These are phyloP conservation scores for Paraglomus occultum DNA, from an alignment of 192 early-diverging fungal genomes.

Conservation along the genomic window DNA sequence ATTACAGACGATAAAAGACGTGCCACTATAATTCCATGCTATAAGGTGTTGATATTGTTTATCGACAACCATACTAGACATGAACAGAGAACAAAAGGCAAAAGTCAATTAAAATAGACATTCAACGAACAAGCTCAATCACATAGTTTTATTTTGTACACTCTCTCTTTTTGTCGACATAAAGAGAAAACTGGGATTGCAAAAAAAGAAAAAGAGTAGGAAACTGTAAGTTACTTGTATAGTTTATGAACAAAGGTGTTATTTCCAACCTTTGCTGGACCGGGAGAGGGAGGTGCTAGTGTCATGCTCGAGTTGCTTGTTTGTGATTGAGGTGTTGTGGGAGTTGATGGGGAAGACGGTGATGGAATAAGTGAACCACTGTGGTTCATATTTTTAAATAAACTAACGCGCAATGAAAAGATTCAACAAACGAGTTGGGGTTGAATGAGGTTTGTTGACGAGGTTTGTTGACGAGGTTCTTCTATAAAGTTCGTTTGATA, in stretches of 20 bases:
- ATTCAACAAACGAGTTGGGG: no score
- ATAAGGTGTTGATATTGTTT: slow-evolving; percentile 84
- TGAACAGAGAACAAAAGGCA: neutral
- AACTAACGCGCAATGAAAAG: no score
- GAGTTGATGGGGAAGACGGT: slow-evolving; percentile 37
- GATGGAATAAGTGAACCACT: neutral
- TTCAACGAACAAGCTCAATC: neutral
- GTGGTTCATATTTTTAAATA: neutral
- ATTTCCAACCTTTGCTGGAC: slow-evolving; percentile 44
- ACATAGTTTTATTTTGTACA: neutral
- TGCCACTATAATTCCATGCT: slow-evolving; percentile 84
- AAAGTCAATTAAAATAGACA: neutral
- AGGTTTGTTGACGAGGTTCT: no score
- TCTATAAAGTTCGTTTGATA: no score
- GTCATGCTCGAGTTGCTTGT: slow-evolving; percentile 39
- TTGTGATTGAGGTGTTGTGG: slow-evolving; percentile 39
- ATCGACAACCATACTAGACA: slow-evolving; percentile 77
- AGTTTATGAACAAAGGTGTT: slow-evolving; percentile 60
- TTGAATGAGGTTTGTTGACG: no score
- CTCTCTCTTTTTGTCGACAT: neutral
- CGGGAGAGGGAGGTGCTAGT: slow-evolving; percentile 42
- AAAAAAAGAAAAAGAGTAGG: slow-evolving; percentile 9
- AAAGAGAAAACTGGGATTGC: neutral
- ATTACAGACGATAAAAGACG: slow-evolving; percentile 88
- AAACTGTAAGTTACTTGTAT: slow-evolving; percentile 44